These are phyloP conservation scores for Neurospora tetrasperma DNA, from an alignment of 495 filamentous ascomycete genomes.

Conservation along the genomic window DNA sequence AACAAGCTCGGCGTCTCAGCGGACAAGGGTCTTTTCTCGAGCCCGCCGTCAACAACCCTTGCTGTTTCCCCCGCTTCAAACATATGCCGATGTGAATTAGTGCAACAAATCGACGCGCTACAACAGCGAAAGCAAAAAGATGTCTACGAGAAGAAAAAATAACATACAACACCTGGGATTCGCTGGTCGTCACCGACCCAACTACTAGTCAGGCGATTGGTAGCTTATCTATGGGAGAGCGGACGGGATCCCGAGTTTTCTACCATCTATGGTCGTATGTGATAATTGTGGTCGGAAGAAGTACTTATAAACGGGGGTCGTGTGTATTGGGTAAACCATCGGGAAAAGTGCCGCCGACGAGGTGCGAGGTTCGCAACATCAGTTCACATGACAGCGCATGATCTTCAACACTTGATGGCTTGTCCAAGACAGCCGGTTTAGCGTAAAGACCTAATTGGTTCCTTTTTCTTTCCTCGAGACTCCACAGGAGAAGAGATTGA, in stretches of 20 bases:
- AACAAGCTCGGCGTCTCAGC: too few species aligned
- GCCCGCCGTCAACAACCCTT: too few species aligned
- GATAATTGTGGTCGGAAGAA: neutral
- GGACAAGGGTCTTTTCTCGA: too few species aligned
- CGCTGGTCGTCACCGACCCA: constrained; percentile 31
- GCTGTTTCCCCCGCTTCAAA: too few species aligned
- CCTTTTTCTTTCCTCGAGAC: neutral
- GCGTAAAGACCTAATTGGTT: neutral
- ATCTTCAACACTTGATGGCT: neutral
- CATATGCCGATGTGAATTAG: too few species aligned
- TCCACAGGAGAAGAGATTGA: neutral
- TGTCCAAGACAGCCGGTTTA: neutral
- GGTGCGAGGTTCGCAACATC: neutral
- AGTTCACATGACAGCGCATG: neutral
- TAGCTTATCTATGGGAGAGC: neutral
- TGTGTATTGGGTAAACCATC: neutral
- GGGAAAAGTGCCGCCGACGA: neutral
- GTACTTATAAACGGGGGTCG: neutral
- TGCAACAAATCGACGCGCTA: too few species aligned
- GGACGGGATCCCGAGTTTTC: neutral
- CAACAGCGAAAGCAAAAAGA: too few species aligned
- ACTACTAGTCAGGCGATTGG: constrained; percentile 17
- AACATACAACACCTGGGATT: constrained; percentile 34
- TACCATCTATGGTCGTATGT: neutral
- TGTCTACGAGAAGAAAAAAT: constrained; percentile 4